These are phyloP conservation scores for Selaginella tamariscina DNA, from an alignment of 75 land plant species.

Conservation along the genomic window DNA sequence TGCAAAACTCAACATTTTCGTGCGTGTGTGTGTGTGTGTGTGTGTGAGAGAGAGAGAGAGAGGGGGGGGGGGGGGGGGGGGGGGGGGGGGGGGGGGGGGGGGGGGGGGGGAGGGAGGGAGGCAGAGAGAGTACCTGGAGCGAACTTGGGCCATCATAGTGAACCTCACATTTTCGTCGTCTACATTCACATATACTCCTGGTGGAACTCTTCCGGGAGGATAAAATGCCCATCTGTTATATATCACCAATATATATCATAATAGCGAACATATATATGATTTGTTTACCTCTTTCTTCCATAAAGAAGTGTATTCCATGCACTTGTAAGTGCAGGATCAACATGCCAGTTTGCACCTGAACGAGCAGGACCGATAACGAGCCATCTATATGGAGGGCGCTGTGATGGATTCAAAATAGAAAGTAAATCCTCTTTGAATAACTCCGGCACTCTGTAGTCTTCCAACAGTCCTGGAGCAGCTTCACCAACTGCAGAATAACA, in stretches of 20 bases:
- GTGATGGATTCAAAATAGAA: slow-evolving; percentile 45
- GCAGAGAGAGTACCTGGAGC: slow-evolving; percentile 73
- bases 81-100: too few relatives aligned
- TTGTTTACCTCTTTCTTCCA: slow-evolving; percentile 97
- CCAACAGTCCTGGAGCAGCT: slow-evolving; percentile 57
- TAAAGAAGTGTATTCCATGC: slow-evolving; percentile 92
- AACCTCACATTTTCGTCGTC: slow-evolving; percentile 91
- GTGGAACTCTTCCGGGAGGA: slow-evolving; percentile 95
- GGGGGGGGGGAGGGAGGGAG: too few relatives aligned
- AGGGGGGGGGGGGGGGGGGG: too few relatives aligned
- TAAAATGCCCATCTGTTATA: slow-evolving; percentile 86
- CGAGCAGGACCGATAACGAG: slow-evolving; percentile 90
- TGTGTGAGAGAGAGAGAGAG: not conserved
- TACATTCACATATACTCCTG: slow-evolving; percentile 84
- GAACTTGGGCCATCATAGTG: slow-evolving; percentile 81
- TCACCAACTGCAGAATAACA: slow-evolving; percentile 64
- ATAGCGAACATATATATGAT: too few relatives aligned
- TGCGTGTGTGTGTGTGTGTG: slow-evolving; percentile 7
- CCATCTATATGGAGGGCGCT: slow-evolving; percentile 91
- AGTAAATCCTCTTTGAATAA: slow-evolving; percentile 84
- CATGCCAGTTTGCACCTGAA: slow-evolving; percentile 99
- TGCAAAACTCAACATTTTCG: not conserved
- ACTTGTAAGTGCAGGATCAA: slow-evolving; percentile 95
- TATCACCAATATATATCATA: too few relatives aligned
- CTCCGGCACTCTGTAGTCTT: slow-evolving; percentile 80